Base-by-base conservation (phyloP, 805 yeast species). In the Kluyveromyces siamensis region DNA sequence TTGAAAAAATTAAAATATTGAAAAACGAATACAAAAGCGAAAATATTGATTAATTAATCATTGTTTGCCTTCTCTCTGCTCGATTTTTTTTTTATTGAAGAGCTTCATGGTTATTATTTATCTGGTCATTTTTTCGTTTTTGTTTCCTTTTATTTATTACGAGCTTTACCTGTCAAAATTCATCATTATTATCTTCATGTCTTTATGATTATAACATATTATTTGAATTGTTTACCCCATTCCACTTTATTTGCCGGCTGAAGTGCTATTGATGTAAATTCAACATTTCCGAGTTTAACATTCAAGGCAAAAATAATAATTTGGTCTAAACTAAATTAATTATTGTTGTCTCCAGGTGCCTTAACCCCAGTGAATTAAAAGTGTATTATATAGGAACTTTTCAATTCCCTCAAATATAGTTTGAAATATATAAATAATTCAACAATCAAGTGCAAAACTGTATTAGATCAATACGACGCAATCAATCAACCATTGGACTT, bases 161-260 rank as follows among this genome's bases (percentile, higher is more conserved):
- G 44, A 41, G 30, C 44, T 41, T 41, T 25, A 18, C 44, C 44
- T 41, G 44, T 41, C 44, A 41, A 41, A 41, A 41, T 41, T 41
- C 44, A 41, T 41, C 44, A 41, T 41, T 41, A 41, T 41, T 41
- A 41, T 41, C 44, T 27, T 41, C 44, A 41, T 41, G 44, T 41
- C 44, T 41, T 41, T 41, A 41, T 41, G 44, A 27, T 41, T 18
- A 41, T 41, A 41, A 25, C 44, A 25, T 41, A 41, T 41, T 41
- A 27, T 25, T 41, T 41, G 44, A 41, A 41, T 27, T 41, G 44
- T 41, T 41, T 41, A 40, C 27, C 27, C 35, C 36, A 8, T 13
- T 13, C 9, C 35, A 30, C 35, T 30, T 30, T 13, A 7, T 30
- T 30, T 7, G 11, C 35, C 14, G 14, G 11, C 7, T 30, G 14